Percentiles rank a stretch among this genome's conserved stretches.
phyloP scores from a whole-genome alignment of 179 eudicot species.

The Drosera spatulata region DNA sequence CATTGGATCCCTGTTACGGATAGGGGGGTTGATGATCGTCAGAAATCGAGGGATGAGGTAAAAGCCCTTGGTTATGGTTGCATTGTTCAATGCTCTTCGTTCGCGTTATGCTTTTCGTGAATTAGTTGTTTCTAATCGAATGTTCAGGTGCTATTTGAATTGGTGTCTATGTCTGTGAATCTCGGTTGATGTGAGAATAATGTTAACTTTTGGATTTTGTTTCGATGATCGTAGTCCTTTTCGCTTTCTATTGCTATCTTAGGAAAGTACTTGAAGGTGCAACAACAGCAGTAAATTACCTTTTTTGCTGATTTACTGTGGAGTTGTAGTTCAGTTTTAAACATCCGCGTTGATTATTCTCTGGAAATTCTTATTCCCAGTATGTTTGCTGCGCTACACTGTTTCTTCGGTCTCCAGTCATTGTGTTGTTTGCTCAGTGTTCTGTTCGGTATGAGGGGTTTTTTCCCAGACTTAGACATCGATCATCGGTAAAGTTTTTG shows the following conservation, averaged over 20 bases:
- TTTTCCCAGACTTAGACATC: constrained; percentile 13
- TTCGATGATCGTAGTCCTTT: no score
- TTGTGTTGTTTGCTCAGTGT: no score
- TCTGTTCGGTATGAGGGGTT: constrained; percentile 42
- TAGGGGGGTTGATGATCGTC: constrained; percentile 8
- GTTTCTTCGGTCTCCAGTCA: no score
- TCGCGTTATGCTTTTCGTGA: no score
- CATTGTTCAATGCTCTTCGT: background rate
- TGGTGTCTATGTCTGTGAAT: background rate
- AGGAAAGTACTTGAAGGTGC: no score
- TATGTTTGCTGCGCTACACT: no score
- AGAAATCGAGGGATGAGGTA: constrained; percentile 22
- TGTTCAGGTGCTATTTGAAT: background rate
- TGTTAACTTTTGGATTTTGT: background rate
- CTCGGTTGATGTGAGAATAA: background rate
- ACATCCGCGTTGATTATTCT: no score
- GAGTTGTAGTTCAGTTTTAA: background rate
- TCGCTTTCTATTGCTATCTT: no score
- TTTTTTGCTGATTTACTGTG: background rate
- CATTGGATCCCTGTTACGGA: constrained; percentile 45
- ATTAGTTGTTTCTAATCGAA: background rate
- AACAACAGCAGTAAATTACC: no score
- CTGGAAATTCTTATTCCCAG: no score
- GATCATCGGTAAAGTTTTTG: no score
- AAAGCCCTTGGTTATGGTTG: background rate